Evolutionary conservation across 345 rosid species (phyloP).

Genomic region (Firmiana major): DNA sequence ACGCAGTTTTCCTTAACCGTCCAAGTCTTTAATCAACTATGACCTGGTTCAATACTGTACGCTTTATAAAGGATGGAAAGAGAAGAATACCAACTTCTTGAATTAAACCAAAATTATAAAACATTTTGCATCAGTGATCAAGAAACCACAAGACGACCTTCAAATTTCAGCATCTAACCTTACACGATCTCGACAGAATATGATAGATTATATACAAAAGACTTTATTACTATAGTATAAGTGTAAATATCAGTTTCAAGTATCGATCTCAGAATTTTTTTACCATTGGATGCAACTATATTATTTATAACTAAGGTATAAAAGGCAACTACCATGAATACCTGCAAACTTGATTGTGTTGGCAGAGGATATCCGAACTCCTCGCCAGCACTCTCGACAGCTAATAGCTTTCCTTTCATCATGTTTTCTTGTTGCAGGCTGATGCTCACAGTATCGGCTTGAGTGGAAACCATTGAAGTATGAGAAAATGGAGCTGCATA

Average conservation of each 20-base stretch:
- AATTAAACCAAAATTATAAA: background rate
- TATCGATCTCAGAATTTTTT: background rate
- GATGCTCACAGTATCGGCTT: slow-evolving; percentile 25
- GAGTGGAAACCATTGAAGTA: slow-evolving; percentile 29
- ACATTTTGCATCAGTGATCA: background rate
- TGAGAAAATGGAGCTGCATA: slow-evolving; percentile 34
- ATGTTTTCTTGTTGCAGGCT: slow-evolving; percentile 28
- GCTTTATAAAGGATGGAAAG: background rate
- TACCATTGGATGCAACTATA: background rate
- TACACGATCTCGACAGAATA: background rate
- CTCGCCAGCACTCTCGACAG: slow-evolving; percentile 26
- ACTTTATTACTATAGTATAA: background rate
- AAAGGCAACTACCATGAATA: slow-evolving; percentile 19
- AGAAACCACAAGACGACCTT: background rate
- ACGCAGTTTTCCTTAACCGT: background rate
- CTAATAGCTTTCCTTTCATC: slow-evolving; percentile 32
- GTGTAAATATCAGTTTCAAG: background rate
- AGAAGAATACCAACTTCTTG: slow-evolving; percentile 3
- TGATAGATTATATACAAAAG: background rate
- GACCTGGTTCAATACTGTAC: background rate
- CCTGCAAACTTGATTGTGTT: slow-evolving; percentile 69
- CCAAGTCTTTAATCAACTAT: background rate
- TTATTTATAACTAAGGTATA: background rate
- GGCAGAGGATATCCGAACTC: slow-evolving; percentile 38
- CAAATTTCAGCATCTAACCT: background rate